A percentile compares a stretch with the other conserved stretches of the same genome.
Conservation (phyloP, 2,329 filamentous ascomycete species). For the Aureobasidium sp. region DNA sequence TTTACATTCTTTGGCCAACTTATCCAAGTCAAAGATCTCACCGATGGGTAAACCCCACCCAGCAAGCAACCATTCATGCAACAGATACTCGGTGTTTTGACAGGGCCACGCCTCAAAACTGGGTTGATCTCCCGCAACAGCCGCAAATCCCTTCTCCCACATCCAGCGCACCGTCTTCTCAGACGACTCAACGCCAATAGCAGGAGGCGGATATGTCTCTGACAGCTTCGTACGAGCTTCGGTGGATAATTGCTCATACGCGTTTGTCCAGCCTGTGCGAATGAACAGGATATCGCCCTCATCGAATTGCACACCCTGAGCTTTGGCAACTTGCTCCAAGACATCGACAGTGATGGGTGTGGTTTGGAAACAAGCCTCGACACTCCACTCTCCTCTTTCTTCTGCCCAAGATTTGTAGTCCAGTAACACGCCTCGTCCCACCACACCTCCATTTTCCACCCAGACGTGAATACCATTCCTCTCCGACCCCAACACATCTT, state of each 20-base stretch:
- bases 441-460: constrained; percentile 47
- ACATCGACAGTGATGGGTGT: constrained; percentile 46
- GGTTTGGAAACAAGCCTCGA: constrained; percentile 40
- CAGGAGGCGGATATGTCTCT: neutral
- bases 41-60: constrained; percentile 22
- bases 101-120: constrained; percentile 55
- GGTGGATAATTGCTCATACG: constrained; percentile 12
- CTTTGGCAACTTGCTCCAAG: constrained; percentile 13
- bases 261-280: constrained; percentile 7
- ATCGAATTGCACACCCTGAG: constrained; percentile 17
- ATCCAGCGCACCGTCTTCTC: constrained; percentile 33
- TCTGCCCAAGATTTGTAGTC: constrained; percentile 44
- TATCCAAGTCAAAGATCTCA: constrained; percentile 29
- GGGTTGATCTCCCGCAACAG: constrained; percentile 55
- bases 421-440: constrained; percentile 46
- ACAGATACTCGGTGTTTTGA: constrained; percentile 22
- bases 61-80: constrained; percentile 17
- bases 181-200: constrained; percentile 3
- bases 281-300: constrained; percentile 14
- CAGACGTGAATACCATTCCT: constrained; percentile 35
- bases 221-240: neutral
- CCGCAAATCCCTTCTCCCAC: constrained; percentile 43
- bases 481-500: constrained; percentile 23
- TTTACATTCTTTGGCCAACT: constrained; percentile 22
- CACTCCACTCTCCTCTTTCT: constrained; percentile 35